phyloP scores from a whole-genome alignment of 2,329 filamentous ascomycete genomes.

The Penicillium occitanis region DNA sequence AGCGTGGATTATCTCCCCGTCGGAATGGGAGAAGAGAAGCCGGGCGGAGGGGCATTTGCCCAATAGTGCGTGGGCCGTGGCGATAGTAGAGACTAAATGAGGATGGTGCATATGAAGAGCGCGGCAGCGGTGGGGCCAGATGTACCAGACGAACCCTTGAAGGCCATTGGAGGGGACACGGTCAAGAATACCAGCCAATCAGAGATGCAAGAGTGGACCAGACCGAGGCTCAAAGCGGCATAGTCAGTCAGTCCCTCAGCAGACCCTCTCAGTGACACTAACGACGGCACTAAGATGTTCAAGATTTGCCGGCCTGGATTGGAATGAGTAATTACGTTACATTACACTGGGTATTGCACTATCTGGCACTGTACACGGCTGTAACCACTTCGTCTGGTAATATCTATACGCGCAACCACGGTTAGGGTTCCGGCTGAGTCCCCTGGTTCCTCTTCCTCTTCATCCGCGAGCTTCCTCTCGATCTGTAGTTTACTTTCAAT shows the following conservation, averaged over 20 bases:
- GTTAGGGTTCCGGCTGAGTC: slow-evolving; percentile 2
- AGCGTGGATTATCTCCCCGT: slow-evolving; percentile 1
- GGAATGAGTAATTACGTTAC: neutral
- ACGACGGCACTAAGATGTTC: slow-evolving; percentile 1
- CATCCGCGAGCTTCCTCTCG: neutral
- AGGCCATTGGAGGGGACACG: neutral
- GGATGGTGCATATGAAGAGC: neutral
- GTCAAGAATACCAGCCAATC: neutral
- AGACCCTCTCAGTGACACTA: neutral
- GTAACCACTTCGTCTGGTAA: neutral
- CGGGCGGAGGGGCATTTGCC: neutral
- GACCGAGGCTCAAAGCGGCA: neutral
- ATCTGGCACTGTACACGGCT: neutral
- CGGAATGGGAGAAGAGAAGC: neutral
- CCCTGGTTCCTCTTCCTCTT: neutral
- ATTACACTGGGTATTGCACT: neutral
- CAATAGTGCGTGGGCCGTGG: slow-evolving; percentile 2
- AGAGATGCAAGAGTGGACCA: neutral
- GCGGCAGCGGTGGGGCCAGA: neutral
- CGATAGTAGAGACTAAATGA: neutral
- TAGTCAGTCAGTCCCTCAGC: neutral
- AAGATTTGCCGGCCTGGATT: neutral
- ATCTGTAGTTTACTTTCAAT: neutral
- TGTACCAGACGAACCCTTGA: neutral
- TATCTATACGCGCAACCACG: neutral